Percentiles rank a stretch among this genome's conserved stretches.
phyloP scores from a whole-genome alignment of 257 asterid genomes.

The Salvia splendens region DNA sequence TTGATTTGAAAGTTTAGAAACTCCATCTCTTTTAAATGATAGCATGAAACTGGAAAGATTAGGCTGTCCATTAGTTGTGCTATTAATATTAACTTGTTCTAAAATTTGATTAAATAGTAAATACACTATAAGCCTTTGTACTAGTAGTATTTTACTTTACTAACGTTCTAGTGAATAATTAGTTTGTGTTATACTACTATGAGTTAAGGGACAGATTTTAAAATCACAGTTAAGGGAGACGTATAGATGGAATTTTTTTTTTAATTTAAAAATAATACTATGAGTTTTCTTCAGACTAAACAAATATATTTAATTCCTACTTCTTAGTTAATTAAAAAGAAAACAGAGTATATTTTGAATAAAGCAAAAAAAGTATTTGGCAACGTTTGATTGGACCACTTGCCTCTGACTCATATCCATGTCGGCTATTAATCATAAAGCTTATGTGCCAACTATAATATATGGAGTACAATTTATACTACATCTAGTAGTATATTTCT shows the following conservation, averaged over 20 bases:
- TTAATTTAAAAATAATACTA: neutral
- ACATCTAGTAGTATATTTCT: too few species aligned
- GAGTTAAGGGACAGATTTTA: too few species aligned
- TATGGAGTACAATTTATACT: too few species aligned
- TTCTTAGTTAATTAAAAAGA: neutral
- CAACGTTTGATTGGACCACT: neutral
- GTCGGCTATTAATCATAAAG: neutral
- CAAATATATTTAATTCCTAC: neutral
- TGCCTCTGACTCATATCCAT: neutral
- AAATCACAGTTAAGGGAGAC: neutral
- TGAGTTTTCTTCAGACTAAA: neutral
- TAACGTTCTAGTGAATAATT: too few species aligned
- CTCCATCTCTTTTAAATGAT: neutral
- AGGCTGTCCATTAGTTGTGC: neutral
- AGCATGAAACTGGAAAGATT: neutral
- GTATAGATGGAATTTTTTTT: neutral
- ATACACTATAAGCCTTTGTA: too few species aligned
- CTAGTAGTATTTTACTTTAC: too few species aligned
- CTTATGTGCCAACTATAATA: neutral
- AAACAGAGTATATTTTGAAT: neutral
- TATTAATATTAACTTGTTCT: too few species aligned
- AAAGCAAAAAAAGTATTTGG: neutral
- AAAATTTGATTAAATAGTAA: too few species aligned
- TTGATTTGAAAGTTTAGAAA: neutral
- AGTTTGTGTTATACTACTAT: too few species aligned